Percentiles rank a stretch among this genome's conserved stretches.
Evolutionary conservation across 306 rosid genomes (phyloP).

Genomic region (Cucumis hystrix): DNA sequence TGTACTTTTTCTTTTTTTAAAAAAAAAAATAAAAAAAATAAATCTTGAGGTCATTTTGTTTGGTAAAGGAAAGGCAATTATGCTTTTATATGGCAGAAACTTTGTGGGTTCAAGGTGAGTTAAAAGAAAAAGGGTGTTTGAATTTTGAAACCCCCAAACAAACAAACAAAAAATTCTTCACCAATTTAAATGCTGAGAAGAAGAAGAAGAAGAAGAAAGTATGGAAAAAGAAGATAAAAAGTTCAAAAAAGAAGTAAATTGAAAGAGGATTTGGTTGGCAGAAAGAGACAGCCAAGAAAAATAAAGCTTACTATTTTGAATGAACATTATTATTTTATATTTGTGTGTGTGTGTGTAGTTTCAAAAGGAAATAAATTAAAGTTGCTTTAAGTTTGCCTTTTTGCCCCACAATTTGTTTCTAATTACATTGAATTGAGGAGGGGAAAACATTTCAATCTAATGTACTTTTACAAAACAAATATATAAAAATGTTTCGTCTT

Average conservation of each 20-base stretch:
- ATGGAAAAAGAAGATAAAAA: background rate
- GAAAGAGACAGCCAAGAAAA: background rate
- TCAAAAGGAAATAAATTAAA: background rate
- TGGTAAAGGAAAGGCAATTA: background rate
- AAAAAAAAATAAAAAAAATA: too few species aligned
- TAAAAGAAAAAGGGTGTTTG: background rate
- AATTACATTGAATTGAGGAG: background rate
- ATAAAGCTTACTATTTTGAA: background rate
- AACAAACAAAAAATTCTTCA: background rate
- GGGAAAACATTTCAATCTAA: background rate
- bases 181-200: background rate
- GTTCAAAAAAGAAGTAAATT: background rate
- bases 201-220: background rate
- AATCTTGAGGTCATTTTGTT: background rate
- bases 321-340: background rate
- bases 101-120: background rate
- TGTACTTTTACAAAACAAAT: background rate
- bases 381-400: background rate
- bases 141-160: background rate
- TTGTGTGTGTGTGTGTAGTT: too few species aligned
- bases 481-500: background rate
- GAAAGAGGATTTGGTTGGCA: constrained; percentile 3
- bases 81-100: background rate
- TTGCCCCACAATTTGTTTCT: background rate
- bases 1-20: background rate